A percentile compares a stretch with the other conserved stretches of the same genome.
Evolutionary conservation across 1,284 basidiomycete genomes (phyloP).

Genomic region (Stereum hirsutum): DNA sequence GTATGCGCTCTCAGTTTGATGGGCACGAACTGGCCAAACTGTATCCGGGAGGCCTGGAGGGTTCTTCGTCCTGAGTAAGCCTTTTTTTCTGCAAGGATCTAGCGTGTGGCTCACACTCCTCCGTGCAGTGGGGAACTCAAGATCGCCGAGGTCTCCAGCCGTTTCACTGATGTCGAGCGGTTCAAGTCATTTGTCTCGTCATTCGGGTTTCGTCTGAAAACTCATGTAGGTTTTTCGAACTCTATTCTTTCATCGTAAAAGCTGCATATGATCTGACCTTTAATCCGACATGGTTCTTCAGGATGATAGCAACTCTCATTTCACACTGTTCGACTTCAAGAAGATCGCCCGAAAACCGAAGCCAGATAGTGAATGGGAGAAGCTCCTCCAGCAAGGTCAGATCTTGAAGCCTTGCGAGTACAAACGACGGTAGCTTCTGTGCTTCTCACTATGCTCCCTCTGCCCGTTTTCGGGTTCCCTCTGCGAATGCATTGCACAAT

Average conservation of each 20-base stretch:
- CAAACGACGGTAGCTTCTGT: constrained; percentile 92
- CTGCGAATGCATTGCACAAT: no score
- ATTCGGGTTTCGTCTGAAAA: constrained; percentile 74
- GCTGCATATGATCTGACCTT: neutral
- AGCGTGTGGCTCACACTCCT: neutral
- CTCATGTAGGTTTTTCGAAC: constrained; percentile 44
- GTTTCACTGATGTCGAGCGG: constrained; percentile 67
- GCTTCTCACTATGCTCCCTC: no score
- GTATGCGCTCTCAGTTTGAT: constrained; percentile 95
- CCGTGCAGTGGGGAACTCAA: constrained; percentile 71
- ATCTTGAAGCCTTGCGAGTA: constrained; percentile 93
- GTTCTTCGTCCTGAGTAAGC: constrained; percentile 75
- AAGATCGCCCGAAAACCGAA: constrained; percentile 47
- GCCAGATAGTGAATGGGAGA: constrained; percentile 56
- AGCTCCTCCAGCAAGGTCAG: constrained; percentile 48
- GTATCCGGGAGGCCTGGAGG: constrained; percentile 84
- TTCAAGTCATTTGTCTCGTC: constrained; percentile 68
- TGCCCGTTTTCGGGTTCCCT: no score
- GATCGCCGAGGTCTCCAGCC: constrained; percentile 93
- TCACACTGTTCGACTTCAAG: constrained; percentile 79
- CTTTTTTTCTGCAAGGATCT: neutral
- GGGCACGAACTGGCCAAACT: constrained; percentile 94
- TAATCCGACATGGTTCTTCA: constrained; percentile 19
- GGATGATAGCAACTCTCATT: constrained; percentile 83
- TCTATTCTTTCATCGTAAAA: neutral